Evolutionary conservation across 768 basidiomycete species (phyloP).

Genomic region (Naganishia kalamii): DNA sequence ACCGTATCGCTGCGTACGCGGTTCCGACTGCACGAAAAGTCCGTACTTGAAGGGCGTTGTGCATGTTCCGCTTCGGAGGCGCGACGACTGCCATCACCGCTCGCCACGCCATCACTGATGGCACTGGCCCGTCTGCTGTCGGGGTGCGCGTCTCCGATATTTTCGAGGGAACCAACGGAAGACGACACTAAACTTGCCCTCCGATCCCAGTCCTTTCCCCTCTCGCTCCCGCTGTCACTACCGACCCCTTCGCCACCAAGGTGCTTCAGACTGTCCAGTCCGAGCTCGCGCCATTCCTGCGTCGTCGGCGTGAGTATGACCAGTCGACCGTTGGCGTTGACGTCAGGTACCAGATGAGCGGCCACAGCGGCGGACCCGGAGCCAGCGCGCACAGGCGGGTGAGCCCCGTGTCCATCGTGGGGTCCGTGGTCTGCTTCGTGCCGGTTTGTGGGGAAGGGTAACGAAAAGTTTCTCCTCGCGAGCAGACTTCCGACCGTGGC

Average conservation of each 20-base stretch:
- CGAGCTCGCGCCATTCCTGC: conserved; percentile 43
- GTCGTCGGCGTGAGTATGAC: conserved; percentile 46
- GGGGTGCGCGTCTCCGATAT: not conserved
- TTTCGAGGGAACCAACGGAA: not conserved
- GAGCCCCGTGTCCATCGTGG: not conserved
- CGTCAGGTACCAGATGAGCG: conserved; percentile 25
- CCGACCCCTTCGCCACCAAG: conserved; percentile 26
- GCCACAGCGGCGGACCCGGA: conserved; percentile 4
- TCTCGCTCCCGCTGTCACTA: conserved; percentile 21
- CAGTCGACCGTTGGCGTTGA: conserved; percentile 25
- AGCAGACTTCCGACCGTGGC: conserved; percentile 29
- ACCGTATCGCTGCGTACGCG: conserved; percentile 7
- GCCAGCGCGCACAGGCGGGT: not conserved
- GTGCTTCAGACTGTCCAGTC: conserved; percentile 17
- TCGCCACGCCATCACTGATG: not conserved
- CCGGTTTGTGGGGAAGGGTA: conserved; percentile 34
- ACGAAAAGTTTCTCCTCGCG: conserved; percentile 37
- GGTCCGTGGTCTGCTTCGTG: not conserved
- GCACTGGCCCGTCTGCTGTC: conserved; percentile 13
- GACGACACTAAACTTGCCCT: conserved; percentile 21
- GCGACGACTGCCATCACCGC: not conserved
- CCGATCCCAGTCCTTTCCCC: conserved; percentile 8
- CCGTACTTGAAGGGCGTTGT: not conserved
- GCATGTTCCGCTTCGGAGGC: not conserved
- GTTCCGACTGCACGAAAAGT: not conserved